Conservation (phyloP, 352 stramenopile genomes). For the Thraustochytrium striatum region DNA sequence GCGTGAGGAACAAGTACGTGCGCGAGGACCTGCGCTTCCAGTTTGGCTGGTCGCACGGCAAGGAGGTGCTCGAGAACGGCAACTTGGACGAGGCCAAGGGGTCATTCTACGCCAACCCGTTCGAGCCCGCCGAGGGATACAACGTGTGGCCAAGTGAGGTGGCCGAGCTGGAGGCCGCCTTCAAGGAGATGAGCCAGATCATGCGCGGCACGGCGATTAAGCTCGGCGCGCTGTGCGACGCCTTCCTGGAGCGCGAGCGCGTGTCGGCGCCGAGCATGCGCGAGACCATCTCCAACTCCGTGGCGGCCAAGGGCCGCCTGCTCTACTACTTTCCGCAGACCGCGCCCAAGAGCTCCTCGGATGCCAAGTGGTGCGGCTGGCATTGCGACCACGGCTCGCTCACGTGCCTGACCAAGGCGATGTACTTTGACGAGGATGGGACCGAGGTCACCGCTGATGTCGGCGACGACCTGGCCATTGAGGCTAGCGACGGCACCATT, state of each 20-base stretch:
- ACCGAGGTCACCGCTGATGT: constrained; percentile 61
- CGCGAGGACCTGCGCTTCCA: constrained; percentile 83
- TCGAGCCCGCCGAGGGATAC: constrained; percentile 77
- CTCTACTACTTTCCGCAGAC: constrained; percentile 91
- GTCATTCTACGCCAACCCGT: constrained; percentile 94
- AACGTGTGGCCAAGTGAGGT: constrained; percentile 87
- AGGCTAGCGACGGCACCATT: neutral
- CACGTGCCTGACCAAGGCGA: constrained; percentile 66
- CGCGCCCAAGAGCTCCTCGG: constrained; percentile 16
- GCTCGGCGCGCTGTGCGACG: constrained; percentile 84
- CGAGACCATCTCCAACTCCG: constrained; percentile 75
- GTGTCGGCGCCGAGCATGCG: constrained; percentile 59
- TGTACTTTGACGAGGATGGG: constrained; percentile 56
- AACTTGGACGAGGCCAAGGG: constrained; percentile 87
- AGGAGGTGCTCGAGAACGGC: constrained; percentile 84
- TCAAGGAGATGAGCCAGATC: constrained; percentile 82
- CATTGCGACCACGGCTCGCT: constrained; percentile 93
- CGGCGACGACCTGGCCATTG: constrained; percentile 20
- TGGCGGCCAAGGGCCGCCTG: constrained; percentile 83
- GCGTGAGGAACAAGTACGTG: constrained; percentile 72
- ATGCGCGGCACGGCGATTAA: constrained; percentile 84
- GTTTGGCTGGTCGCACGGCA: constrained; percentile 91
- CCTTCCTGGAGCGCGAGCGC: constrained; percentile 64
- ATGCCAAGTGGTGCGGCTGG: constrained; percentile 87
- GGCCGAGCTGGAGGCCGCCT: constrained; percentile 72